phyloP scores from a whole-genome alignment of 2,329 filamentous ascomycete species.

The Penicillium hordei region DNA sequence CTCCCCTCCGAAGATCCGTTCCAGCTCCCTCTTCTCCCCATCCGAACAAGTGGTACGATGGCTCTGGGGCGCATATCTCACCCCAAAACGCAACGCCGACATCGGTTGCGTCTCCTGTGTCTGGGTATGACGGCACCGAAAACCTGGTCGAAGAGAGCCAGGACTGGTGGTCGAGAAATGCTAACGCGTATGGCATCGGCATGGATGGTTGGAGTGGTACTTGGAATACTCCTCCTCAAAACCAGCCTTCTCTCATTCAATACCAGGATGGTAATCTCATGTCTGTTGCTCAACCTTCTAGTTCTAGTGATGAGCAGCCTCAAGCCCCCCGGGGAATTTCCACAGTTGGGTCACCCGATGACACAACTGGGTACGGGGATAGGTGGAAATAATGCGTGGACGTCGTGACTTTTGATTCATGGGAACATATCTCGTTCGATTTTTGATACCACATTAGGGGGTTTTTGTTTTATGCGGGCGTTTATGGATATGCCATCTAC shows the following conservation, averaged over 20 bases:
- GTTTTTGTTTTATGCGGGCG: background rate
- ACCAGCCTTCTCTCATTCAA: conserved; percentile 7
- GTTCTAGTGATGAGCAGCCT: conserved; percentile 1
- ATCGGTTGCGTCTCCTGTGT: conserved; percentile 41
- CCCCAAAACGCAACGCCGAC: conserved; percentile 23
- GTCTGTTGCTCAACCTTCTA: conserved; percentile 3
- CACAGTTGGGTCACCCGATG: background rate
- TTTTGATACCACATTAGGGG: conserved; percentile 1
- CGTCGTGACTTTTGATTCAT: background rate
- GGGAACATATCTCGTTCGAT: background rate
- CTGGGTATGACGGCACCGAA: conserved; percentile 61
- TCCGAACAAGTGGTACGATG: conserved; percentile 35
- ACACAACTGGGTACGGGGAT: conserved; percentile 7
- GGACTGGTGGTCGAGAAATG: conserved; percentile 65
- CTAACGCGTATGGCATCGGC: conserved; percentile 59
- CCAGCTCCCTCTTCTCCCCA: conserved; percentile 21
- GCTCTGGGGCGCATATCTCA: conserved; percentile 1
- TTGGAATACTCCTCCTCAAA: conserved; percentile 27
- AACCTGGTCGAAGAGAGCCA: conserved; percentile 63
- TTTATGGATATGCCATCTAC: background rate
- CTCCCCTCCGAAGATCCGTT: conserved; percentile 8
- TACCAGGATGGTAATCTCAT: conserved; percentile 12
- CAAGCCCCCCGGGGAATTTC: conserved; percentile 1
- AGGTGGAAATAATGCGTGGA: conserved; percentile 14
- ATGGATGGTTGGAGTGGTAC: conserved; percentile 60